Evolutionary conservation across 805 yeast genomes (phyloP).

Genomic region (Wickerhamiella alocasiicola): DNA sequence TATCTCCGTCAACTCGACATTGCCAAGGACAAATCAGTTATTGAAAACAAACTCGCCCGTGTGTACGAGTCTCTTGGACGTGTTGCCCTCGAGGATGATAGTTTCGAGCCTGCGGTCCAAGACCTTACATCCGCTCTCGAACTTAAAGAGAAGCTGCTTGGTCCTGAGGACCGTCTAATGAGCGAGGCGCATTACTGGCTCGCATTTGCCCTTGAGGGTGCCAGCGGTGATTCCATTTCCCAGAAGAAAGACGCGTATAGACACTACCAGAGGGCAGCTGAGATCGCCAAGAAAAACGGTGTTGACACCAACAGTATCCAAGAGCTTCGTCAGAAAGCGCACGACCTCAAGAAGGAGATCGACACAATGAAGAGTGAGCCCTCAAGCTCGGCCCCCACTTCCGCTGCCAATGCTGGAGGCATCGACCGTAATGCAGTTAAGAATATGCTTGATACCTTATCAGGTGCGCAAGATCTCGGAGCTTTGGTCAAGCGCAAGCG

Average conservation of each 20-base stretch:
- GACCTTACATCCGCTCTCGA: conserved; percentile 53
- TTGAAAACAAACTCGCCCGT: conserved; percentile 51
- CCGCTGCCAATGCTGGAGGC: no score
- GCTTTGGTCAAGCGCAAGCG: conserved; percentile 2
- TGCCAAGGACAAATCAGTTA: conserved; percentile 23
- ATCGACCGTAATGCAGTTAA: neutral
- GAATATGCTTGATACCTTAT: neutral
- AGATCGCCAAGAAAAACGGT: conserved; percentile 31
- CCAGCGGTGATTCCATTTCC: conserved; percentile 38
- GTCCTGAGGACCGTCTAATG: conserved; percentile 41
- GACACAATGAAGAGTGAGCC: neutral
- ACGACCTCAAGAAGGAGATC: conserved; percentile 18
- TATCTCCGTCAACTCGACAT: conserved; percentile 36
- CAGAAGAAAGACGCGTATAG: conserved; percentile 44
- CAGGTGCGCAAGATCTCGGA: conserved; percentile 1
- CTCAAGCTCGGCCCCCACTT: neutral
- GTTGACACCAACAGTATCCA: conserved; percentile 26
- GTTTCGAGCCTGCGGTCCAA: conserved; percentile 61
- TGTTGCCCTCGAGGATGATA: conserved; percentile 72
- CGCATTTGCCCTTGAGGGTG: conserved; percentile 65
- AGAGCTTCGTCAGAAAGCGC: conserved; percentile 22
- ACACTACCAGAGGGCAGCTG: conserved; percentile 34
- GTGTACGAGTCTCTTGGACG: conserved; percentile 76
- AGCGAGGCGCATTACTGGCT: conserved; percentile 75
- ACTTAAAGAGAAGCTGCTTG: conserved; percentile 41